Conservation (phyloP, 306 rosid genomes). For the Comarum palustre region DNA sequence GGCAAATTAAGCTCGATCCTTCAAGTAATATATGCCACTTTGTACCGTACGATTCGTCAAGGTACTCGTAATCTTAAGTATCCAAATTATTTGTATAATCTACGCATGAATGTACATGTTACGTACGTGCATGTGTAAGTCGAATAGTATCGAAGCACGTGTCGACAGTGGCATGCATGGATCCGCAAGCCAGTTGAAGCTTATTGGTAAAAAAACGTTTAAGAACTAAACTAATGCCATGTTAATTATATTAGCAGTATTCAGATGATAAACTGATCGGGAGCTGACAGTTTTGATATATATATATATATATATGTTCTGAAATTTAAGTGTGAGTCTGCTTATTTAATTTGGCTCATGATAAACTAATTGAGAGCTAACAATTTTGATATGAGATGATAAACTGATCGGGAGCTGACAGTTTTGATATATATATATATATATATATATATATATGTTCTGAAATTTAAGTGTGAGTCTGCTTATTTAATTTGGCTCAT, state of each 20-base stretch:
- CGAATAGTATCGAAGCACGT: not conserved
- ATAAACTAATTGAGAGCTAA: too few relatives aligned
- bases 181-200: not conserved
- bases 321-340: too few relatives aligned
- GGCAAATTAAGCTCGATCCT: not conserved
- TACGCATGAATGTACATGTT: slow-evolving; percentile 8
- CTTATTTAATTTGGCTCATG: too few relatives aligned
- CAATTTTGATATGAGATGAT: too few relatives aligned
- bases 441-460: too few relatives aligned
- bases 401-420: too few relatives aligned
- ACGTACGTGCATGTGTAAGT: slow-evolving; percentile 7
- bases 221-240: too few relatives aligned
- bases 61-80: not conserved
- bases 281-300: slow-evolving; percentile 2
- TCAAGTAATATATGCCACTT: not conserved
- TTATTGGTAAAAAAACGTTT: slow-evolving; percentile 3
- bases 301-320: too few relatives aligned
- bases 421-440: too few relatives aligned
- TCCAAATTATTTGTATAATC: not conserved
- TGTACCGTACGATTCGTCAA: not conserved
- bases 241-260: not conserved
- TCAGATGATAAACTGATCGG: not conserved
- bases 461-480: too few relatives aligned
- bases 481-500: too few relatives aligned
- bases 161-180: slow-evolving; percentile 20